Evolutionary conservation across 2,329 filamentous ascomycete genomes (phyloP).

Genomic region (Trichoderma simmonsii): DNA sequence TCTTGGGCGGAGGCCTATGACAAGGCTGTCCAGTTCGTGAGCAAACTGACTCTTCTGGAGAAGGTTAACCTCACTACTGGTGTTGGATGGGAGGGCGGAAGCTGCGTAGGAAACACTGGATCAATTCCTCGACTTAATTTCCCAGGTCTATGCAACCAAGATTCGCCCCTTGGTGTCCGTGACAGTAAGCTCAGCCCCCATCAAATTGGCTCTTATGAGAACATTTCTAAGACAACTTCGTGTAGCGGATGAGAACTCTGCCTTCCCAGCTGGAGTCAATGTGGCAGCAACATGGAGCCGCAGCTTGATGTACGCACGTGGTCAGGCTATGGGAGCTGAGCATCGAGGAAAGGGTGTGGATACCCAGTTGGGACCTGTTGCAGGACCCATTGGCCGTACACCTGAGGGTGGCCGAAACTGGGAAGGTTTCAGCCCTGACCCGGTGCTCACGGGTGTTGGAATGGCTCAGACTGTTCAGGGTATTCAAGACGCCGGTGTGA

Average conservation of each 20-base stretch:
- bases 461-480: conserved; percentile 69
- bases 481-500: conserved; percentile 70
- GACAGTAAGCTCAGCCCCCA: neutral
- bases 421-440: conserved; percentile 72
- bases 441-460: conserved; percentile 66
- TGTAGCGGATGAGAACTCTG: neutral
- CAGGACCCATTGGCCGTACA: conserved; percentile 68
- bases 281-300: neutral
- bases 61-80: neutral
- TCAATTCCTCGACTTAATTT: conserved; percentile 43
- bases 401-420: conserved; percentile 70
- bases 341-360: neutral
- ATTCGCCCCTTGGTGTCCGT: neutral
- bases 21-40: neutral
- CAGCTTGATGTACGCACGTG: neutral
- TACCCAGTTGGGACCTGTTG: conserved; percentile 54
- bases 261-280: neutral
- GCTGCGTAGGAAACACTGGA: conserved; percentile 46
- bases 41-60: neutral
- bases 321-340: neutral
- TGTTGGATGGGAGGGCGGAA: neutral
- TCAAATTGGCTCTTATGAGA: neutral
- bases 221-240: neutral
- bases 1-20: neutral
- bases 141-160: conserved; percentile 33